Conservation (phyloP, 257 asterid genomes). For the Prunella vulgaris region DNA sequence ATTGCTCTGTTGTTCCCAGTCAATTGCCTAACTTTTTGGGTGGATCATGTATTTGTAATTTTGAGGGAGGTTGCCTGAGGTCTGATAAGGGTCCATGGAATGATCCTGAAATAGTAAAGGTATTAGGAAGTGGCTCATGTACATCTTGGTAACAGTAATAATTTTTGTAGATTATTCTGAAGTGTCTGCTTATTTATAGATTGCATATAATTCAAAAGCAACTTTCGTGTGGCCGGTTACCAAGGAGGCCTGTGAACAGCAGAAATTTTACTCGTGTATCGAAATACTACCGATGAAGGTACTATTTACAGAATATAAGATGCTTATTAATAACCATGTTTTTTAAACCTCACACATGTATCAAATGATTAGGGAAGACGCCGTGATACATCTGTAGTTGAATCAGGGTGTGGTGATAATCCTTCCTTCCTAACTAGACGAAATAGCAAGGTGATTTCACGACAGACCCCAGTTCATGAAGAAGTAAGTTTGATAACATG, state of each 20-base stretch:
- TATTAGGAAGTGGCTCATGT: conserved; percentile 19
- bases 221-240: conserved; percentile 40
- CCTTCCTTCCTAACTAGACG: conserved; percentile 44
- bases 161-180: conserved; percentile 14
- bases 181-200: conserved; percentile 36
- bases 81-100: conserved; percentile 95
- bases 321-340: conserved; percentile 3
- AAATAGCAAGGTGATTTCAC: conserved; percentile 33
- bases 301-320: conserved; percentile 8
- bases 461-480: conserved; percentile 54
- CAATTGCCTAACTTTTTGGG: conserved; percentile 93
- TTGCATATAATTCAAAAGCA: conserved; percentile 55
- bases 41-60: conserved; percentile 76
- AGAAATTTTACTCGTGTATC: conserved; percentile 36
- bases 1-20: conserved; percentile 41
- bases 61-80: conserved; percentile 89
- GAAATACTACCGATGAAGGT: conserved; percentile 50
- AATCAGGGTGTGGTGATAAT: conserved; percentile 60
- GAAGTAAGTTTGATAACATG: conserved; percentile 46
- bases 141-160: neutral
- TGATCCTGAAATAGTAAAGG: conserved; percentile 92
- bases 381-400: conserved; percentile 43
- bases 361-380: conserved; percentile 49
- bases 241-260: conserved; percentile 42
- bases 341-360: conserved; percentile 18